These are phyloP conservation scores for Plectosphaerella sp. DNA, from an alignment of 2,329 filamentous ascomycete genomes.

Conservation along the genomic window DNA sequence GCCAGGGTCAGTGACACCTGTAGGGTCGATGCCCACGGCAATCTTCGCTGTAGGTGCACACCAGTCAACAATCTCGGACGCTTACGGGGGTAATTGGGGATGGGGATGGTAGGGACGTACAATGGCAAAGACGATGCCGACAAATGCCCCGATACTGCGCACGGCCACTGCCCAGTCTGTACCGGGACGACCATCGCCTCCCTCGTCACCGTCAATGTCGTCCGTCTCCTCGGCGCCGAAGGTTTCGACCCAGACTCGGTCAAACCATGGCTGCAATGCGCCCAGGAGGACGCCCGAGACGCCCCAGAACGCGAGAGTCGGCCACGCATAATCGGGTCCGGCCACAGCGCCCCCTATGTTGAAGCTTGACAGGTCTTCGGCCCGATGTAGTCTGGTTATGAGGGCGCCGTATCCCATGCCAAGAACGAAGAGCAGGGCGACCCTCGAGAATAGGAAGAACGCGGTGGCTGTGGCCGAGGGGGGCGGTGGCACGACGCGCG, in stretches of 20 bases:
- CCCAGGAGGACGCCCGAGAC: conserved; percentile 73
- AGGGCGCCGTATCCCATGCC: conserved; percentile 80
- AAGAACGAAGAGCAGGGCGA: conserved; percentile 66
- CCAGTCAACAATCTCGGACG: conserved; percentile 1
- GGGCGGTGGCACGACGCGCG: conserved; percentile 21
- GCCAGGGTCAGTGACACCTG: conserved; percentile 87
- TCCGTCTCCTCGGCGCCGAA: conserved; percentile 28
- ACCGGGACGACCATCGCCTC: conserved; percentile 30
- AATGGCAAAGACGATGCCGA: conserved; percentile 65
- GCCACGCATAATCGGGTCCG: conserved; percentile 45
- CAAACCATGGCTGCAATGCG: conserved; percentile 77
- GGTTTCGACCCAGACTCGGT: conserved; percentile 64
- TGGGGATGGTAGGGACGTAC: conserved; percentile 46
- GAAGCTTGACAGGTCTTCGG: conserved; percentile 56
- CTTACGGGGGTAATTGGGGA: too few relatives aligned
- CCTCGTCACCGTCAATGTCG: conserved; percentile 6
- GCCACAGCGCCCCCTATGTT: conserved; percentile 24
- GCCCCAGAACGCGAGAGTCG: conserved; percentile 79
- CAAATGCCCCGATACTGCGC: conserved; percentile 55
- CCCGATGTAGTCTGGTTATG: conserved; percentile 73
- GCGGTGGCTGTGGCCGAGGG: conserved; percentile 21
- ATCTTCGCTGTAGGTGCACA: conserved; percentile 62
- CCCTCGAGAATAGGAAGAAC: conserved; percentile 54
- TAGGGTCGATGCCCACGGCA: conserved; percentile 92
- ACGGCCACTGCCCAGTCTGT: conserved; percentile 70